Conservation (phyloP, 352 stramenopile species). For the Thraustochytrium sp. region DNA sequence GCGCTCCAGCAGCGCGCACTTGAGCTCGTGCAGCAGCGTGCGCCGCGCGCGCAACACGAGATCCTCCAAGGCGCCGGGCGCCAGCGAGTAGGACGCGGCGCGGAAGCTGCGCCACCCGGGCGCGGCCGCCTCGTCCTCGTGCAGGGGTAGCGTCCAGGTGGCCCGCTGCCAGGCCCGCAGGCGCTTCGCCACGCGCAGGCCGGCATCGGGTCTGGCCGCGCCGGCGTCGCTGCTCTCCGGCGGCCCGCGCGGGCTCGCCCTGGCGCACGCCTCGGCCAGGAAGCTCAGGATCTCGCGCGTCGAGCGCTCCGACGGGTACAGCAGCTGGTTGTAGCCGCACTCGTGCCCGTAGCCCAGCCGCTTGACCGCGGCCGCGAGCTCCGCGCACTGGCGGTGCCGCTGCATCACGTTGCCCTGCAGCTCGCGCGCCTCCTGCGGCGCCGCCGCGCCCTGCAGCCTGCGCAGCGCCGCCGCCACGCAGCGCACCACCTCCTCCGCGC, state of each 20-base stretch:
- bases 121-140: too few species aligned
- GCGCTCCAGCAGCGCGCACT: background rate
- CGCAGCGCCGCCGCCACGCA: background rate
- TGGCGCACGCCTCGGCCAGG: background rate
- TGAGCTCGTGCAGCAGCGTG: too few species aligned
- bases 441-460: background rate
- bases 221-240: background rate
- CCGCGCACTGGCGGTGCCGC: background rate
- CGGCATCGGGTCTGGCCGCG: too few species aligned
- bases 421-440: background rate
- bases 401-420: background rate
- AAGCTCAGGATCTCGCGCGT: background rate
- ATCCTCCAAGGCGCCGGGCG: too few species aligned
- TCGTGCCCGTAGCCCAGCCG: background rate
- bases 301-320: background rate
- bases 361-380: background rate
- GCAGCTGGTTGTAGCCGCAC: conserved; percentile 2
- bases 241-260: background rate
- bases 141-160: too few species aligned
- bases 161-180: too few species aligned
- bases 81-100: too few species aligned
- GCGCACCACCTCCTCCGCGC: background rate
- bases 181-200: too few species aligned
- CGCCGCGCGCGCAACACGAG: too few species aligned
- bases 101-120: too few species aligned